Conservation (phyloP, 2,329 filamentous ascomycete species). For the Lachnellula cervina region DNA sequence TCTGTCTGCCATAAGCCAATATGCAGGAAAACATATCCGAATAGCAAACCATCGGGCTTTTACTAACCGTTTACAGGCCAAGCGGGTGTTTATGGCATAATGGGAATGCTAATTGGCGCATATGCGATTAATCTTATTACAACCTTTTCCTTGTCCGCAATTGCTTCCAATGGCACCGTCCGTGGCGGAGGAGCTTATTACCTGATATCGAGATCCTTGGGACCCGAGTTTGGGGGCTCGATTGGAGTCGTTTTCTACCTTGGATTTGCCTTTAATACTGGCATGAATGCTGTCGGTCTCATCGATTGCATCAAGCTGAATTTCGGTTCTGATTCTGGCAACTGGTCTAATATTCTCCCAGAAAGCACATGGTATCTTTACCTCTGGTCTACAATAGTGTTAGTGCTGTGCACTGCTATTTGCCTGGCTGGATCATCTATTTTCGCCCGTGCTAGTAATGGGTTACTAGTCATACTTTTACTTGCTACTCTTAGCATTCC, state of each 20-base stretch:
- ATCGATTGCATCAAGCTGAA: constrained; percentile 78
- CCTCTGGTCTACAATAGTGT: constrained; percentile 65
- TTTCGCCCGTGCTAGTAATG: constrained; percentile 77
- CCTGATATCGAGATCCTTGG: constrained; percentile 77
- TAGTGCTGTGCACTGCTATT: constrained; percentile 67
- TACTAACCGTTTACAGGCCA: constrained; percentile 39
- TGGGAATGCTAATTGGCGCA: constrained; percentile 69
- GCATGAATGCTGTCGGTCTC: constrained; percentile 81
- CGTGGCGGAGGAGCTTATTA: constrained; percentile 86
- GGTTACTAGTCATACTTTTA: constrained; percentile 64
- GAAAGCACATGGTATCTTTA: constrained; percentile 75
- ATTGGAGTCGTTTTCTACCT: constrained; percentile 86
- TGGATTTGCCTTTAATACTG: constrained; percentile 83
- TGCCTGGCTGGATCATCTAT: constrained; percentile 76
- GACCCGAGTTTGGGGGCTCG: constrained; percentile 83
- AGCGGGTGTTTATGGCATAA: constrained; percentile 71
- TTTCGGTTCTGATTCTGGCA: constrained; percentile 54
- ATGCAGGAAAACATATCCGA: background rate
- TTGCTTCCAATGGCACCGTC: constrained; percentile 85
- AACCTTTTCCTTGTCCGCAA: constrained; percentile 79
- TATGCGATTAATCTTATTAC: constrained; percentile 81
- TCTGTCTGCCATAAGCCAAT: background rate
- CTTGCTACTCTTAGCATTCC: constrained; percentile 78
- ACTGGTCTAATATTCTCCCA: constrained; percentile 55
- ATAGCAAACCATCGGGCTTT: background rate